phyloP scores from a whole-genome alignment of 768 basidiomycete species.

The Sarcomyxa edulis region DNA sequence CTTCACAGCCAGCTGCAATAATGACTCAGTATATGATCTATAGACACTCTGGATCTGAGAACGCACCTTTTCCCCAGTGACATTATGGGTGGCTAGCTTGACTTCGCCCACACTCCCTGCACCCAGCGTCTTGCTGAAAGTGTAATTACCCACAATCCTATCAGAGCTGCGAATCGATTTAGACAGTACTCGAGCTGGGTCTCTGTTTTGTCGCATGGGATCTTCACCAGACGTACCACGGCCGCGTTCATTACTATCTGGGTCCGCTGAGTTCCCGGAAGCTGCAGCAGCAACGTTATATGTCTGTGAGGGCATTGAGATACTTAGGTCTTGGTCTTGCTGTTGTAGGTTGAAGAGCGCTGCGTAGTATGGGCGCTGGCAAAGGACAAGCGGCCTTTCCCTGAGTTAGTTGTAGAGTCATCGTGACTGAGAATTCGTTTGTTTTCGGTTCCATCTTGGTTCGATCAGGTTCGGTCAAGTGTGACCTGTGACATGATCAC shows the following conservation, averaged over 20 bases:
- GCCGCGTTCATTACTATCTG: constrained; percentile 16
- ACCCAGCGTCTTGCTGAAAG: constrained; percentile 92
- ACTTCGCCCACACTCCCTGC: constrained; percentile 99
- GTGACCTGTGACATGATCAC: too few species aligned
- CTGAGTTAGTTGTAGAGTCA: too few species aligned
- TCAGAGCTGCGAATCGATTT: constrained; percentile 33
- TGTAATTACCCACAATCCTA: constrained; percentile 87
- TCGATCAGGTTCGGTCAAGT: too few species aligned
- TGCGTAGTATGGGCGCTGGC: constrained; percentile 22
- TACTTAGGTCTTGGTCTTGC: constrained; percentile 56
- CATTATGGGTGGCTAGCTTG: constrained; percentile 87
- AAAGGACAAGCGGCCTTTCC: constrained; percentile 12
- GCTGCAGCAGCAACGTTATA: constrained; percentile 18
- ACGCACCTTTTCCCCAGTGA: constrained; percentile 89
- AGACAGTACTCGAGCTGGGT: constrained; percentile 17
- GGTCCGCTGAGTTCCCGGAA: constrained; percentile 25
- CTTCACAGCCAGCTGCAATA: constrained; percentile 88
- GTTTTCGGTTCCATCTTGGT: too few species aligned
- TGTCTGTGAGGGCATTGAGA: constrained; percentile 72
- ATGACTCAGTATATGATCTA: background rate
- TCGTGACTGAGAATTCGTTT: too few species aligned
- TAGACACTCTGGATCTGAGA: constrained; percentile 3
- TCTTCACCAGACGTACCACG: constrained; percentile 20
- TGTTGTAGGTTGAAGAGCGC: constrained; percentile 24
- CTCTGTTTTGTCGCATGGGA: constrained; percentile 24